A percentile compares a stretch with the other conserved stretches of the same genome.
phyloP scores from a whole-genome alignment of 2,329 filamentous ascomycete genomes.

The Colletotrichum godetiae region DNA sequence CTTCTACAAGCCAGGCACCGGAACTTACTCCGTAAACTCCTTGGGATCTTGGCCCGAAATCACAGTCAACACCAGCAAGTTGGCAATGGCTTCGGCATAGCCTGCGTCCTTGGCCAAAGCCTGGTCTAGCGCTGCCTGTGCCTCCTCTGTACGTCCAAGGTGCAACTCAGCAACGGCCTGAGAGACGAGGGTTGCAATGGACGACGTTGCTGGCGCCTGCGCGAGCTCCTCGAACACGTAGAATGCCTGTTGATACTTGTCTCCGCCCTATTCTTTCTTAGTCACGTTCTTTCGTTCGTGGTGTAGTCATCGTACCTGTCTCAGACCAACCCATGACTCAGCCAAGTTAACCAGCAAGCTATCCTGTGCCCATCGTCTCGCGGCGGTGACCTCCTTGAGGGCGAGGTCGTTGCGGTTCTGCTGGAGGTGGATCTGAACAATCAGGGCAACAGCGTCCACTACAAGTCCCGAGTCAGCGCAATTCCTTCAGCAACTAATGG shows the following conservation, averaged over 20 bases:
- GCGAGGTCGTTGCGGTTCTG: conserved; percentile 94
- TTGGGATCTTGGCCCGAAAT: conserved; percentile 78
- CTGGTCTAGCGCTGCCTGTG: conserved; percentile 85
- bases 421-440: conserved; percentile 90
- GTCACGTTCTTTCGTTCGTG: conserved; percentile 24
- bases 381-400: conserved; percentile 86
- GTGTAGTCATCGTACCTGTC: conserved; percentile 70
- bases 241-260: conserved; percentile 96
- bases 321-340: conserved; percentile 93
- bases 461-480: conserved; percentile 22
- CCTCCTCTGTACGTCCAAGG: conserved; percentile 88
- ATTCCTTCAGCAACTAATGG: not conserved
- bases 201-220: conserved; percentile 84
- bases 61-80: conserved; percentile 82
- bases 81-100: conserved; percentile 82
- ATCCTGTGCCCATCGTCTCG: conserved; percentile 94
- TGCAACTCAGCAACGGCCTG: conserved; percentile 94
- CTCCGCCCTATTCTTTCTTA: conserved; percentile 75
- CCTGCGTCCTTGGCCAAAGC: conserved; percentile 79
- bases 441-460: conserved; percentile 84
- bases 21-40: conserved; percentile 70
- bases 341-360: conserved; percentile 93
- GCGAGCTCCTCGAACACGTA: conserved; percentile 98
- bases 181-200: conserved; percentile 79
- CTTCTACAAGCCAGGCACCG: not conserved